Evolutionary conservation across 2,329 filamentous ascomycete genomes (phyloP), one percentile per base, ranked within the genome.

Genomic region (Blumeria graminis): DNA sequence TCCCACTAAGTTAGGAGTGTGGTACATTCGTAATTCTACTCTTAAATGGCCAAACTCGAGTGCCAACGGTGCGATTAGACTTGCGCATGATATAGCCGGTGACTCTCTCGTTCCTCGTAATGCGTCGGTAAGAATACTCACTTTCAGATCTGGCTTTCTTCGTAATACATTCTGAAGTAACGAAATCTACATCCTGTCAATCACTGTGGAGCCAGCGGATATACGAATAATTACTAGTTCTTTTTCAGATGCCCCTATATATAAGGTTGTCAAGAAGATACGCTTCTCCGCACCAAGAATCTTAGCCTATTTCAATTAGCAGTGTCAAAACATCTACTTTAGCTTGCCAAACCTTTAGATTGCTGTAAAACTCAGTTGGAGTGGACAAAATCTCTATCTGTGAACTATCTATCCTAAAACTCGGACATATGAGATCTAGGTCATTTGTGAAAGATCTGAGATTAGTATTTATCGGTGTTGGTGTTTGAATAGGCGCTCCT

Each of bases 21-120:
- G 92, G 66, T 93, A 98, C 88, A 98, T 93, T 63, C 89, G 84
- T 60, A 98, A 80, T 65, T 95, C 87, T 43, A 98, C 88, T 39
- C 90, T 77, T 1, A 86, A 80, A 4, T 80, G 67, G 0, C 90
- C 89, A 69, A 95, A 94, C 63, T 94, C 86, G 6, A 75, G 70
- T 10, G 94, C 76, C n/a, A 98, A 71, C 0, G 88, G 83, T 6
- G 82, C 85, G 39, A 98, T 76, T 11, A 98, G 74, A 10, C 89
- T 95, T 2, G 89, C 92, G 68, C 84, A 92, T 61, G 88, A 94
- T 51, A 88, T 75, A 13, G 86, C 70, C 0, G 92, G 92, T 0
- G 86, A 82, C 69, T 98, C 92, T 61, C 92, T 79, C 5, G 92
- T 98, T 10, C 92, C 92, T 57, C 92, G 81, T 0, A 98, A 73